Base-by-base conservation (phyloP, 73 alveolate genomes). In the Paraurostyla sp. region DNA sequence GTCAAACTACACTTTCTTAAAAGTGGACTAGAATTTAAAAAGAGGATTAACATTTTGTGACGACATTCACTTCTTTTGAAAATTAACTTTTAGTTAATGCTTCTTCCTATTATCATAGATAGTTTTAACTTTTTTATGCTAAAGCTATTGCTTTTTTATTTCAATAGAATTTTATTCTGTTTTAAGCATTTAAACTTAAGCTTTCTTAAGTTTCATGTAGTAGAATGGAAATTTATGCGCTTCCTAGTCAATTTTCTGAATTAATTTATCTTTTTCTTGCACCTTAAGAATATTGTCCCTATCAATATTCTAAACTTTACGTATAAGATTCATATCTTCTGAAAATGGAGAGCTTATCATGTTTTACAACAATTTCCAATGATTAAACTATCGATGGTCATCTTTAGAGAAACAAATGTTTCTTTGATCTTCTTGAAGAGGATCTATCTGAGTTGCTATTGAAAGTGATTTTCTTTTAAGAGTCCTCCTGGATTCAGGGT, bases 201-300 rank as follows among this genome's bases (percentile, higher is more conserved):
- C 25, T 27, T 59, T 4, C 32, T 23, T 59, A 6, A 59, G 76
- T 30, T 59, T 59, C 32, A 59, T 2, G 32, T 7, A 25, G 49
- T 59, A 59, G 76, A 59, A 59, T 11, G 76, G 76, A 59, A 59
- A 59, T 59, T 59, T 59, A 59, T 59, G 76, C 4, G 76, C 76
- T 1, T 9, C 9, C 48, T 59, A 7, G 32, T 59, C 51, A 7
- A 59, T 59, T 30, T 59, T 59, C 23, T 59, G 9, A 6, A 25
- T 27, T 20, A 59, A 4, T 3, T 59, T 49, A 3, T 30, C 11
- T 27, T 59, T 59, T 3, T 59, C 49, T 20, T 59, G 51, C 9
- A 59, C 48, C 49, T n/a, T 30, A 4, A 4, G 43, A 23, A 59
- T 59, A 27, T 59, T 23, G 22, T 25, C 9, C 32, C 48, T 27